Evolutionary conservation across 345 rosid species (phyloP).

Genomic region (Aquilaria yunnanensis): DNA sequence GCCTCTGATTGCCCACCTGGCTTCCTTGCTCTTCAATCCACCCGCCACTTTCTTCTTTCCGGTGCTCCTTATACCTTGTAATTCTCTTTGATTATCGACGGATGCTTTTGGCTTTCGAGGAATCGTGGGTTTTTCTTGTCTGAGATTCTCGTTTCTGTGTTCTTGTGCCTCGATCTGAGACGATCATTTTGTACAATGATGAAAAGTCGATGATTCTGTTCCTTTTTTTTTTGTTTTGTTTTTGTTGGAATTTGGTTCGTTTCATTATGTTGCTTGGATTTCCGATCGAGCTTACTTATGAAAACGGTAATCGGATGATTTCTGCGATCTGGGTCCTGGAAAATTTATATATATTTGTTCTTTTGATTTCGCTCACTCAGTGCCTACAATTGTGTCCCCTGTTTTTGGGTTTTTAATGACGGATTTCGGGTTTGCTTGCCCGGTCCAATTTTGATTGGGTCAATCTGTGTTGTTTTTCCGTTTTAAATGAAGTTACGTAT

Average conservation of each 20-base stretch:
- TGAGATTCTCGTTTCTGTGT: conserved; percentile 32
- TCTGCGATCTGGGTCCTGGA: conserved; percentile 28
- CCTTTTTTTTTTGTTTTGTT: conserved; percentile 8
- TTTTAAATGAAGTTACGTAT: conserved; percentile 35
- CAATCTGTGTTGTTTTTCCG: conserved; percentile 12
- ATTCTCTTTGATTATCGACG: conserved; percentile 24
- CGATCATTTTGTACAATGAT: conserved; percentile 32
- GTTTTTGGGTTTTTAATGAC: conserved; percentile 19
- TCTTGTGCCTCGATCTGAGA: conserved; percentile 30
- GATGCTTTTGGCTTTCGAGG: conserved; percentile 47
- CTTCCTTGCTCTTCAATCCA: conserved; percentile 29
- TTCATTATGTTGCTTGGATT: neutral
- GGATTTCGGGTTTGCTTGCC: conserved; percentile 19
- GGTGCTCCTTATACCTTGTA: conserved; percentile 19
- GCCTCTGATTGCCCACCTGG: conserved; percentile 28
- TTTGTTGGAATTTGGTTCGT: conserved; percentile 12
- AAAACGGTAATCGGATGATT: conserved; percentile 15
- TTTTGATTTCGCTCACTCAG: neutral
- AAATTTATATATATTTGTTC: conserved; percentile 10
- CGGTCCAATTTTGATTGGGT: conserved; percentile 23
- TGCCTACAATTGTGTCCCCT: conserved; percentile 16
- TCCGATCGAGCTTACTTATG: conserved; percentile 22
- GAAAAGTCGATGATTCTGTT: conserved; percentile 15
- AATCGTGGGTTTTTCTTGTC: conserved; percentile 27
- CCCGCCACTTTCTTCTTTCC: conserved; percentile 9